These are phyloP conservation scores for Coniferiporia weirii DNA, from an alignment of 1,284 basidiomycete genomes.

Conservation along the genomic window DNA sequence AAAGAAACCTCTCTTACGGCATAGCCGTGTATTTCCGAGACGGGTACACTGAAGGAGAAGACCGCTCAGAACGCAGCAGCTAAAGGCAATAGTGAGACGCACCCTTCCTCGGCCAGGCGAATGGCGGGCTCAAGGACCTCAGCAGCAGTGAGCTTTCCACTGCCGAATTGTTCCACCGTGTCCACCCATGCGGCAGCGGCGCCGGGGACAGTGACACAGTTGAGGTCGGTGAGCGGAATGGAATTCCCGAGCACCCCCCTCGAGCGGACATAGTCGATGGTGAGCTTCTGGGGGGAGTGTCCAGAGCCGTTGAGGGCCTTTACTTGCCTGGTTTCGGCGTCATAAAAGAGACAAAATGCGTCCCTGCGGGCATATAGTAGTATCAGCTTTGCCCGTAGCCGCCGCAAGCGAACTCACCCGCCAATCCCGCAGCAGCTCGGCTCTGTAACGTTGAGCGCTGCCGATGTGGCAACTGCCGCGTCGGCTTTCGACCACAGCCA, in stretches of 20 bases:
- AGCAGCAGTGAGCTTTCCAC: constrained; percentile 68
- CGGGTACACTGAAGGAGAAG: constrained; percentile 51
- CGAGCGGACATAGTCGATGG: constrained; percentile 65
- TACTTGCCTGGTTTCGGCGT: constrained; percentile 75
- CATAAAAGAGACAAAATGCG: constrained; percentile 89
- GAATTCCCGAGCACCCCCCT: constrained; percentile 64
- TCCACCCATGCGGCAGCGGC: constrained; percentile 93
- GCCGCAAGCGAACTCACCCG: constrained; percentile 43
- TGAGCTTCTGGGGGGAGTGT: constrained; percentile 74
- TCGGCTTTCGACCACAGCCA: constrained; percentile 34
- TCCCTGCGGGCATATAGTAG: constrained; percentile 45
- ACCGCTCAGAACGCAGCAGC: constrained; percentile 1
- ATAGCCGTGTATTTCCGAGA: constrained; percentile 71
- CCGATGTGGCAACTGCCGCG: constrained; percentile 77
- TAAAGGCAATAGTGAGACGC: constrained; percentile 17
- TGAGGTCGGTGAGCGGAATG: constrained; percentile 74
- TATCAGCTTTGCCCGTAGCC: constrained; percentile 1
- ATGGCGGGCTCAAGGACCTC: constrained; percentile 91
- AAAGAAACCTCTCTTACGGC: constrained; percentile 35
- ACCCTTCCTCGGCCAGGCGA: constrained; percentile 83
- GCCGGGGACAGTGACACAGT: constrained; percentile 90
- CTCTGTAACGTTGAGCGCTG: constrained; percentile 85
- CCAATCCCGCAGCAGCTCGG: constrained; percentile 79
- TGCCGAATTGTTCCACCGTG: constrained; percentile 79
- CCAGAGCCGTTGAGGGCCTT: constrained; percentile 87